Evolutionary conservation across 164 flowering plant species (phyloP), one percentile per base, ranked within the genome.

Genomic region (Sedum album): DNA sequence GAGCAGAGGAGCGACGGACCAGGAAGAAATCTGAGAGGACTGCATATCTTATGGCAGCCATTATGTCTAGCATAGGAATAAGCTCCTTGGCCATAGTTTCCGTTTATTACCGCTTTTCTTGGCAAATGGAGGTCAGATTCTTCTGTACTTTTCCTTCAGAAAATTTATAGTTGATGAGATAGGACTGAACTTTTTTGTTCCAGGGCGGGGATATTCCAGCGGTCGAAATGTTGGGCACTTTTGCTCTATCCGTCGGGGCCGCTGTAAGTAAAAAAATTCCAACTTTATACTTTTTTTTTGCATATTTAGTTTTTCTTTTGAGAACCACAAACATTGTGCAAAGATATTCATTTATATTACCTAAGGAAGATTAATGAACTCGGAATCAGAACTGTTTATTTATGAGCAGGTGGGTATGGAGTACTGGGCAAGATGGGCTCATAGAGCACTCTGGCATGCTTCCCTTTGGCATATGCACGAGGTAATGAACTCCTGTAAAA

Each of bases 341-440:
- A 44, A 44, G 48, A 44, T 44, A 44, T 44, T 44, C 48, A 44
- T 44, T 44, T 44, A 0, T 13, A 17, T 15, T 13, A 3, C 3
- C 48, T 15, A 44, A 11, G 17, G 48, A 44, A 44, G n/a, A n/a
- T n/a, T n/a, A 44, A 44, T 3, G 20, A 11, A 5, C 2, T 44
- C 15, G 4, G 20, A 44, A 44, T 44, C 48, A 17, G 1, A 44
- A 44, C 15, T 41, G 1, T 39, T 44, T 0, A 20, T 18, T n/a
- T n/a, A 20, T 23, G 7, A 39, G 5, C 75, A 92, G 98, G 98
- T 93, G 70, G 98, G 96, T 0, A 93, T 93, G 98, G 98, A 93
- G 78, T 93, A 82, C 72, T 93, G 98, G 98, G 98, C 98, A 1
- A 79, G 98, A 73, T 93, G 98, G 98, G 98, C 96, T 18, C 98